Base-by-base conservation (phyloP, 169 alveolate genomes). In the Plasmodium blacklocki region DNA sequence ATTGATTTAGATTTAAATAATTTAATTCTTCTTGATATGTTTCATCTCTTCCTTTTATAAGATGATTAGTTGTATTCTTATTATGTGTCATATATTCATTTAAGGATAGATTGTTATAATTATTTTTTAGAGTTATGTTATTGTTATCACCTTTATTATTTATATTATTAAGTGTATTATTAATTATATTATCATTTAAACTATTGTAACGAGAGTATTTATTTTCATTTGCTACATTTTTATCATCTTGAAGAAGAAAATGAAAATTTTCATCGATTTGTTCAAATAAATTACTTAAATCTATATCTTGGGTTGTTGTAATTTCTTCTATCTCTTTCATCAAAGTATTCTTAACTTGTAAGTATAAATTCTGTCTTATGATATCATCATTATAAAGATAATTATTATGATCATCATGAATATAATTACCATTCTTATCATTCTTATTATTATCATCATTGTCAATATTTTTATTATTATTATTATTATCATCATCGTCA, bases 281-380 rank as follows among this genome's bases (percentile, higher is more conserved):
- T 32, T 78, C 89, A 23, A 78, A 78, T 7, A 78, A 23, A 45
- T 62, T 64, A 23, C 64, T 78, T 15, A 78, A 78, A 59, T 78
- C 75, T 8, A 78, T 78, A n/a, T 78, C 54, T 52, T 49, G 47
- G 1, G 18, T 39, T 8, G 8, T 5, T 0, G 71, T 26, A 4
- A 64, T 18, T 0, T 56, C 52, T 66, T 78, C 89, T 1, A 78
- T 64, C 50, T 78, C 80, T 50, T 64, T 78, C 18, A 78, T 59
- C 5, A 54, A 12, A 0, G 14, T 45, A 2, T 59, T 21, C 23
- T 58, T 78, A 9, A 78, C 49, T 19, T 66, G 63, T 12, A 49
- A 11, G 54, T 71, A 71, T 2, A 6, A 49, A 1, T 4, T 11
- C 3, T 71, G 26, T 14, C 52, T 18, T 11, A 21, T 18, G 11